phyloP scores from a whole-genome alignment of 1,284 basidiomycete genomes.

The Phellinidium pouzarii region DNA sequence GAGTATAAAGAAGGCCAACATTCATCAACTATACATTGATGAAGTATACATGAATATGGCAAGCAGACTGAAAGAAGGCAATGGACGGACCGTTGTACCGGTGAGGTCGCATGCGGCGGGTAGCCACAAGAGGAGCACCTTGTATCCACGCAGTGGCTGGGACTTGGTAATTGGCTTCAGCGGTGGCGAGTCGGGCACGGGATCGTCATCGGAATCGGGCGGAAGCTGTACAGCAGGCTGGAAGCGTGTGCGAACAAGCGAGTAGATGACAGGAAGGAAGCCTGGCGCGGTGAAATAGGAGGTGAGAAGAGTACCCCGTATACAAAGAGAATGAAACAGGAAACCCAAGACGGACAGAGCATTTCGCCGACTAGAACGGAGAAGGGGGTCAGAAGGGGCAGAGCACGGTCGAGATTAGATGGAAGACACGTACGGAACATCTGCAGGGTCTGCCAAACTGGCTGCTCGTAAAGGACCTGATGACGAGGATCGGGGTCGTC shows the following conservation, averaged over 20 bases:
- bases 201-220: constrained; percentile 40
- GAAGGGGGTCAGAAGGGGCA: constrained; percentile 25
- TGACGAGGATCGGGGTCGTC: constrained; percentile 44
- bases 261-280: constrained; percentile 77
- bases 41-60: constrained; percentile 20
- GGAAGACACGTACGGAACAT: constrained; percentile 69
- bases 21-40: constrained; percentile 73
- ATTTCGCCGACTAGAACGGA: constrained; percentile 76
- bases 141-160: constrained; percentile 57
- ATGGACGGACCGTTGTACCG: constrained; percentile 66
- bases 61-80: constrained; percentile 21
- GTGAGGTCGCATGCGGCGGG: constrained; percentile 86
- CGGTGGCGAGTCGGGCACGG: constrained; percentile 26
- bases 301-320: constrained; percentile 10
- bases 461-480: constrained; percentile 80
- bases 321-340: constrained; percentile 22
- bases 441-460: constrained; percentile 90
- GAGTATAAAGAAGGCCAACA: constrained; percentile 88
- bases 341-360: constrained; percentile 58
- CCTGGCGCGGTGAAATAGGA: constrained; percentile 39
- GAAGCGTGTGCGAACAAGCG: constrained; percentile 46
- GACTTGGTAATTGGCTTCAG: constrained; percentile 28
- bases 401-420: constrained; percentile 20
- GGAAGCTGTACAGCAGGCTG: constrained; percentile 49
- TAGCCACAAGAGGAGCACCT: constrained; percentile 73